A percentile compares a stretch with the other conserved stretches of the same genome.
These are phyloP conservation scores for Pythium angustatum DNA, from an alignment of 352 stramenopile species.

Conservation along the genomic window DNA sequence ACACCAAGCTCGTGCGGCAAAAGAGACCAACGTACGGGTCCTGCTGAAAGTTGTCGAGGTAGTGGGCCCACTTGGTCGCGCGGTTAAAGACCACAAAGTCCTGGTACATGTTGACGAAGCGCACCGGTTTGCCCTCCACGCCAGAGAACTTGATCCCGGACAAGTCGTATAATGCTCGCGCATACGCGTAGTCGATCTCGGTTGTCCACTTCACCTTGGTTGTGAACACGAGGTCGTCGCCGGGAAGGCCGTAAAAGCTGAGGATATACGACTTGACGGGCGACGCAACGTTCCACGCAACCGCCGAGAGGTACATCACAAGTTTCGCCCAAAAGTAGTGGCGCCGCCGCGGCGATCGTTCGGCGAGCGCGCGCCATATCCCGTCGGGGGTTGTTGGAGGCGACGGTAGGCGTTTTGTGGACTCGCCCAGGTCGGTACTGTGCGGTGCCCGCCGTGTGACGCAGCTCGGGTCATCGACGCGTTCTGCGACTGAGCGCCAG, in stretches of 20 bases:
- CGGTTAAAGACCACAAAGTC: constrained; percentile 31
- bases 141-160: constrained; percentile 19
- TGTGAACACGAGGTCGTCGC: constrained; percentile 26
- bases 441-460: no score
- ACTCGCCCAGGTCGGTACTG: no score
- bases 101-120: constrained; percentile 32
- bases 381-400: no score
- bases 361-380: no score
- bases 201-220: constrained; percentile 28
- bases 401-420: no score
- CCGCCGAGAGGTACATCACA: no score
- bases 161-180: constrained; percentile 19
- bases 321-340: no score
- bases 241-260: constrained; percentile 21
- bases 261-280: constrained; percentile 27
- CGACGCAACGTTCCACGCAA: constrained; percentile 28
- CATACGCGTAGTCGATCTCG: constrained; percentile 28
- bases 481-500: no score
- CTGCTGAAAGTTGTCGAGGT: constrained; percentile 27
- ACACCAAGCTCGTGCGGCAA: constrained; percentile 25
- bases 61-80: constrained; percentile 14
- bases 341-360: no score
- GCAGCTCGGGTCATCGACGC: no score
- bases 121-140: constrained; percentile 6
- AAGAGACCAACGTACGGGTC: constrained; percentile 26